Evolutionary conservation across 768 basidiomycete genomes (phyloP).

Genomic region (Guyanaporus albipodus): DNA sequence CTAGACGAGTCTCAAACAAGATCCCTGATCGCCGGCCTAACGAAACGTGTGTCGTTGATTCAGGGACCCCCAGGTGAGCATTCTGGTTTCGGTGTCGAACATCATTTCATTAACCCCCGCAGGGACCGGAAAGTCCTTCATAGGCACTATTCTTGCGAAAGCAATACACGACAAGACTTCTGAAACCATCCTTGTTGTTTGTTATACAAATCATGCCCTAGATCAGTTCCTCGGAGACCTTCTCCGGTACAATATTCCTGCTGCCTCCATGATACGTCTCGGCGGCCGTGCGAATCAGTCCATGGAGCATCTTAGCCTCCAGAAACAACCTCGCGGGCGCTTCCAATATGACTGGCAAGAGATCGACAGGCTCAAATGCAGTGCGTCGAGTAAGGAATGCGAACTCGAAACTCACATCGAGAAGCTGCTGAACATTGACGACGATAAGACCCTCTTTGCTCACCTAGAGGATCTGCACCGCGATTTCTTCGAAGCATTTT

Average conservation of each 20-base stretch:
- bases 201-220: constrained; percentile 70
- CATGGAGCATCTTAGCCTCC: constrained; percentile 45
- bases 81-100: not conserved
- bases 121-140: constrained; percentile 75
- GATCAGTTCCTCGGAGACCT: constrained; percentile 65
- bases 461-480: constrained; percentile 45
- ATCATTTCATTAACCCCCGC: not conserved
- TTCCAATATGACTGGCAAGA: not conserved
- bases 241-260: constrained; percentile 52
- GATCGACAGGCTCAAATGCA: constrained; percentile 21
- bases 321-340: constrained; percentile 6
- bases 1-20: constrained; percentile 50
- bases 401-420: constrained; percentile 14
- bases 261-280: constrained; percentile 48
- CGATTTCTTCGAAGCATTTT: constrained; percentile 43
- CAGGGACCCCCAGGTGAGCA: constrained; percentile 66
- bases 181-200: constrained; percentile 57
- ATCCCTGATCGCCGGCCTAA: constrained; percentile 48
- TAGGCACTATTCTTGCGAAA: constrained; percentile 62
- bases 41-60: constrained; percentile 53
- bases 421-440: constrained; percentile 14
- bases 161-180: constrained; percentile 44
- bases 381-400: constrained; percentile 33
- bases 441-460: constrained; percentile 32
- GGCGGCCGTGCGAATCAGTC: constrained; percentile 48